A percentile compares a stretch with the other conserved stretches of the same genome.
Evolutionary conservation across 768 basidiomycete species (phyloP).

Genomic region (Nidularia sp.): DNA sequence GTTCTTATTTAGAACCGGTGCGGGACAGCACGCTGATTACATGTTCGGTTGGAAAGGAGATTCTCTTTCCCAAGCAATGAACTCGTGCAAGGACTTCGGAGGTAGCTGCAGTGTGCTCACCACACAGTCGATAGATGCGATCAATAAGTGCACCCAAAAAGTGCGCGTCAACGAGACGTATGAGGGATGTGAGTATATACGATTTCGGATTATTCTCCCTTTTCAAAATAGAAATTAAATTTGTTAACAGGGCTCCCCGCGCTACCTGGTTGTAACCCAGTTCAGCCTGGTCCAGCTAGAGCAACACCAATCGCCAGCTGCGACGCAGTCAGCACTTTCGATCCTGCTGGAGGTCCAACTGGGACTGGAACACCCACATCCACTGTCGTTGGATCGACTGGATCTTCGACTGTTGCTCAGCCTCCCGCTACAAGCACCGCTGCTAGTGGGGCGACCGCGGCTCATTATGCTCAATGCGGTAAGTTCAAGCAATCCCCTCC

Average conservation of each 20-base stretch:
- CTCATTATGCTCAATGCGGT: slow-evolving; percentile 1
- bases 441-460: not conserved
- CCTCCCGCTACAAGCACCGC: not conserved
- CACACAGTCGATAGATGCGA: slow-evolving; percentile 13
- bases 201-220: not conserved
- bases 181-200: slow-evolving; percentile 13
- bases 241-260: slow-evolving; percentile 6
- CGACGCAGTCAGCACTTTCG: slow-evolving; percentile 4
- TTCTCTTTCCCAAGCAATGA: slow-evolving; percentile 15
- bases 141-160: slow-evolving; percentile 13
- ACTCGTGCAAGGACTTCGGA: slow-evolving; percentile 11
- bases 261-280: slow-evolving; percentile 17
- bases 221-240: not conserved
- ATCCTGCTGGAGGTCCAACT: not conserved
- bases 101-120: slow-evolving; percentile 13
- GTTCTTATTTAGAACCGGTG: slow-evolving; percentile 7
- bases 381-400: not conserved
- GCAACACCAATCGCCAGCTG: slow-evolving; percentile 9
- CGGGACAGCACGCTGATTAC: slow-evolving; percentile 18
- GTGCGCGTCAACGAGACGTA: slow-evolving; percentile 8
- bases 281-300: slow-evolving; percentile 10
- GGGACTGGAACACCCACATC: not conserved
- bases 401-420: not conserved
- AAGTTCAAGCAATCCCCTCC: not conserved
- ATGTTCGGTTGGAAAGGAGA: slow-evolving; percentile 17